These are phyloP conservation scores for Botrytis galanthina DNA, from an alignment of 2,329 filamentous ascomycete genomes.

Conservation along the genomic window DNA sequence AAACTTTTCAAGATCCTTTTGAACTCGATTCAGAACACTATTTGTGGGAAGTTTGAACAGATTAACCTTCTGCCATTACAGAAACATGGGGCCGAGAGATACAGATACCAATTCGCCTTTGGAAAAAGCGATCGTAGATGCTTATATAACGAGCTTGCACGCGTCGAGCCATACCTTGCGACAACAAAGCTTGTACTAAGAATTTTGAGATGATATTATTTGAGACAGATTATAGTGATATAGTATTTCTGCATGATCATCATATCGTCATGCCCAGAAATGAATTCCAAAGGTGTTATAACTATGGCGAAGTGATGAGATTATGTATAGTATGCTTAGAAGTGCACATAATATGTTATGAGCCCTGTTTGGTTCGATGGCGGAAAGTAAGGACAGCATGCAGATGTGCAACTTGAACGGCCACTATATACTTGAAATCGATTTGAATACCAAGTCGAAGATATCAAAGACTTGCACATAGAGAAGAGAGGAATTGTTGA, in stretches of 20 bases:
- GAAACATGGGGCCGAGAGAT: too few species aligned
- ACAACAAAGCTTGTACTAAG: slow-evolving; percentile 9
- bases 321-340: not conserved
- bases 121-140: slow-evolving; percentile 43
- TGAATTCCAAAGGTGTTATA: not conserved
- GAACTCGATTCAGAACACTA: slow-evolving; percentile 41
- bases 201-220: slow-evolving; percentile 23
- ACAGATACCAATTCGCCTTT: slow-evolving; percentile 42
- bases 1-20: slow-evolving; percentile 35
- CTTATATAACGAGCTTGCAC: slow-evolving; percentile 38
- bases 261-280: slow-evolving; percentile 2
- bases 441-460: not conserved
- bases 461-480: not conserved
- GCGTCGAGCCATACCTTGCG: slow-evolving; percentile 24
- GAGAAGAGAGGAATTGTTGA: not conserved
- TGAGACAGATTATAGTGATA: slow-evolving; percentile 19
- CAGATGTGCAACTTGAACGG: not conserved
- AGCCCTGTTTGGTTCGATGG: not conserved
- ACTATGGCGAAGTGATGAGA: not conserved
- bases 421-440: not conserved
- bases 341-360: not conserved
- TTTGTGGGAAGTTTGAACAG: slow-evolving; percentile 42
- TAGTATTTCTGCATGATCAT: slow-evolving; percentile 18
- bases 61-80: too few species aligned
- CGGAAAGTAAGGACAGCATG: not conserved